Conservation (phyloP, 2,329 filamentous ascomycete genomes). For the Alternaria atra region DNA sequence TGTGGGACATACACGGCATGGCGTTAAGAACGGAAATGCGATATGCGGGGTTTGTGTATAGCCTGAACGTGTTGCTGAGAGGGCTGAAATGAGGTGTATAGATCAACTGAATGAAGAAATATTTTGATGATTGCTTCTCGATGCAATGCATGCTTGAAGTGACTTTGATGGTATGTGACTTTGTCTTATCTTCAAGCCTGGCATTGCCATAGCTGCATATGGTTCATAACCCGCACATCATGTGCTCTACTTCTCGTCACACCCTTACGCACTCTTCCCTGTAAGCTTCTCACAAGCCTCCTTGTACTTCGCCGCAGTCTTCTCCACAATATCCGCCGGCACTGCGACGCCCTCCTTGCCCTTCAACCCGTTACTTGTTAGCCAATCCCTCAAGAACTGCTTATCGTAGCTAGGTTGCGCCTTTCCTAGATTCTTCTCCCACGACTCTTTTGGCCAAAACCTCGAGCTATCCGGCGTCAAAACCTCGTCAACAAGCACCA, state of each 20-base stretch:
- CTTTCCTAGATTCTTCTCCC: conserved; percentile 69
- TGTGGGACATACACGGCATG: background rate
- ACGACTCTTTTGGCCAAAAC: conserved; percentile 83
- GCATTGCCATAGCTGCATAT: background rate
- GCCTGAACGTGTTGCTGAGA: background rate
- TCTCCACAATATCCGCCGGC: conserved; percentile 73
- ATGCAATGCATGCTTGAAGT: background rate
- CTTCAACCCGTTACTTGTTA: conserved; percentile 76
- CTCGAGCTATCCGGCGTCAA: conserved; percentile 78
- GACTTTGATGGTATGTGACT: background rate
- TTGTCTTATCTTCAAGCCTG: background rate
- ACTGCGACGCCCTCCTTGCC: conserved; percentile 77
- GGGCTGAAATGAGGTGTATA: background rate
- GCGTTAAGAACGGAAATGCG: background rate
- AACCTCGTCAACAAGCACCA: conserved; percentile 84
- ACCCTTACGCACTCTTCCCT: conserved; percentile 49
- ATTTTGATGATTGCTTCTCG: background rate
- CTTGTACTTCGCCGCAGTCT: conserved; percentile 76
- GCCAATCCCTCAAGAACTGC: conserved; percentile 77
- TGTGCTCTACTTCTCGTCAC: background rate
- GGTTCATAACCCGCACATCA: background rate
- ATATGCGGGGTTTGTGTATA: background rate
- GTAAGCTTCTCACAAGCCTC: conserved; percentile 79
- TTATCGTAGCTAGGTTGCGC: conserved; percentile 90
- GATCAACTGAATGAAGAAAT: background rate